Evolutionary conservation across 352 stramenopile genomes (phyloP).

Genomic region (Phytophthora pinifolia): DNA sequence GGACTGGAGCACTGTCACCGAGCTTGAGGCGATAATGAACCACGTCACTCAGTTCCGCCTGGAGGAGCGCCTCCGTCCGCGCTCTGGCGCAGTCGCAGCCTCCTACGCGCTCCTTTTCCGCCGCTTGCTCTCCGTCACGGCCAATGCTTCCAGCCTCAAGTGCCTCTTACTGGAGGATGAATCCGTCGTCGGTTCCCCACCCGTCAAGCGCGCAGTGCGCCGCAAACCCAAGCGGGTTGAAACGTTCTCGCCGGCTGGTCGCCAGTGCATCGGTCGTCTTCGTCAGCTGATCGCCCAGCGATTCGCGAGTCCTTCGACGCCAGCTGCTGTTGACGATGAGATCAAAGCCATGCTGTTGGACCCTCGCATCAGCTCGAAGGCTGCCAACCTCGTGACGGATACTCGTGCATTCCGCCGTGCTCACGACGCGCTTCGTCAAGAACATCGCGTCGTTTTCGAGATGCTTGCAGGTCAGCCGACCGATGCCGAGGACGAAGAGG

Average conservation of each 20-base stretch:
- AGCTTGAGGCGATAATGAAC: constrained; percentile 36
- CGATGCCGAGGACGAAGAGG: constrained; percentile 6
- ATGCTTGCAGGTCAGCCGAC: constrained; percentile 18
- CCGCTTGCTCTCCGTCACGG: constrained; percentile 32
- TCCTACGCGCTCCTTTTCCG: constrained; percentile 38
- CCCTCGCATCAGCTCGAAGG: constrained; percentile 40
- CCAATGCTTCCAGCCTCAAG: constrained; percentile 28
- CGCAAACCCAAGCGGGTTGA: constrained; percentile 27
- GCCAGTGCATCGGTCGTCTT: constrained; percentile 20
- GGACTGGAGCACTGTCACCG: constrained; percentile 31
- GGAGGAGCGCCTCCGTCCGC: constrained; percentile 18
- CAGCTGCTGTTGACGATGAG: constrained; percentile 20
- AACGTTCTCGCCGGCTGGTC: constrained; percentile 21
- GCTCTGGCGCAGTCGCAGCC: constrained; percentile 14
- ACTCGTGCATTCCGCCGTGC: constrained; percentile 18
- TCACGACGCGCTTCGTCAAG: constrained; percentile 31
- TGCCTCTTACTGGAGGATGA: constrained; percentile 29
- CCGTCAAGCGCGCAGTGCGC: constrained; percentile 9
- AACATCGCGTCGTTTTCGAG: constrained; percentile 36
- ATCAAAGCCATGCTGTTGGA: constrained; percentile 47
- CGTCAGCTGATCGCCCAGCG: constrained; percentile 17
- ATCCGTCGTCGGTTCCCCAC: neutral
- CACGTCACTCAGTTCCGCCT: constrained; percentile 32
- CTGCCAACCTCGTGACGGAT: constrained; percentile 27
- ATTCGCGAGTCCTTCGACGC: constrained; percentile 16